These are phyloP conservation scores for Ceratocystis ficicola DNA, from an alignment of 2,329 filamentous ascomycete genomes.

Conservation along the genomic window DNA sequence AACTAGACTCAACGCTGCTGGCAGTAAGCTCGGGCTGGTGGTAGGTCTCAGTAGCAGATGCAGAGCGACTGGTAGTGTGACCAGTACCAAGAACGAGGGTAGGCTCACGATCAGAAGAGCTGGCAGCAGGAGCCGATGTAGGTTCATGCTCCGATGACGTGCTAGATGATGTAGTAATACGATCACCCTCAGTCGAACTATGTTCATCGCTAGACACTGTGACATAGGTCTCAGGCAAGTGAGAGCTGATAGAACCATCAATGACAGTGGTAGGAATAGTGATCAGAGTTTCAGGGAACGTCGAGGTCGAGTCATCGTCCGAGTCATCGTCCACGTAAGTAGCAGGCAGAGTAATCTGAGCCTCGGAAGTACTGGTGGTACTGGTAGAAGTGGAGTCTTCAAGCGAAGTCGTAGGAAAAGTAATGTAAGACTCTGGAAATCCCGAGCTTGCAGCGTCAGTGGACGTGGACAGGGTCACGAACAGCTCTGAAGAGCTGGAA, in stretches of 20 bases:
- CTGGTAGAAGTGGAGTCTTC: not conserved
- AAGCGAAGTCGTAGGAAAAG: not conserved
- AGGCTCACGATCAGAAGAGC: not conserved
- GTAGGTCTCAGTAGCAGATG: not conserved
- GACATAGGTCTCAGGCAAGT: not conserved
- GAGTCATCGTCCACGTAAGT: slow-evolving; percentile 15
- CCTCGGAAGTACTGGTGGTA: not conserved
- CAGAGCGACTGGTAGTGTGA: not conserved
- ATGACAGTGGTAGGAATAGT: slow-evolving; percentile 4
- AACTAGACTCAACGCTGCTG: not conserved
- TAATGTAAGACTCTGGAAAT: not conserved
- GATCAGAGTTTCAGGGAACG: slow-evolving; percentile 6
- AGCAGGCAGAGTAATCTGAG: slow-evolving; percentile 12
- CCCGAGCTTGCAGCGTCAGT: not conserved
- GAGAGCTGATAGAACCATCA: not conserved
- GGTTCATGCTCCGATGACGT: not conserved
- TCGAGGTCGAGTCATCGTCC: slow-evolving; percentile 20
- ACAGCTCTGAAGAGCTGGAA: not conserved
- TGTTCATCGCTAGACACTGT: not conserved
- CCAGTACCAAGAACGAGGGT: not conserved
- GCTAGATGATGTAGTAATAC: not conserved
- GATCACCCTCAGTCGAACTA: not conserved
- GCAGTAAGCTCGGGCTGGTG: not conserved
- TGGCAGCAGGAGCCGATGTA: not conserved
- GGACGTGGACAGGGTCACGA: not conserved